These are phyloP conservation scores for Cladorrhinum sp. DNA, from an alignment of 2,329 filamentous ascomycete species.

Conservation along the genomic window DNA sequence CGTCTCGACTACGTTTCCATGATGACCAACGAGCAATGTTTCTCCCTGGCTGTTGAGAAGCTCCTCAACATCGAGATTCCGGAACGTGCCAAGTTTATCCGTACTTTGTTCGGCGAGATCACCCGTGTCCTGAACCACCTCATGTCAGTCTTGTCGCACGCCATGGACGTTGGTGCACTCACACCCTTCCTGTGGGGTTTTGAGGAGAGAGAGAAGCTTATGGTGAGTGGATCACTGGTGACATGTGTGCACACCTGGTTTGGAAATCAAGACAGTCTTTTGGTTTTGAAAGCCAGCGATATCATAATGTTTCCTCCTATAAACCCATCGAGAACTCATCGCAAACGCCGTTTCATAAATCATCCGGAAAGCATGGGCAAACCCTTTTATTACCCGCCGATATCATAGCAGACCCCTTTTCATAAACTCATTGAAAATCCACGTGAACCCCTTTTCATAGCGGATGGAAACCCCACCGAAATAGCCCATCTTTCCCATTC, in stretches of 20 bases:
- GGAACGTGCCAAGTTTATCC: constrained; percentile 92
- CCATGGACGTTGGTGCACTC: constrained; percentile 97
- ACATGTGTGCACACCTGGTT: neutral
- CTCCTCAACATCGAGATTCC: constrained; percentile 95
- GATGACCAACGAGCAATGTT: constrained; percentile 99
- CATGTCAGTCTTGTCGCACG: constrained; percentile 95
- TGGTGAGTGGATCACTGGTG: constrained; percentile 61
- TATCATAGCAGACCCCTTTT: no score
- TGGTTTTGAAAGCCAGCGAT: no score
- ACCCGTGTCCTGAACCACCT: constrained; percentile 94
- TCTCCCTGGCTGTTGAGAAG: constrained; percentile 93
- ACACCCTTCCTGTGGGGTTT: constrained; percentile 99
- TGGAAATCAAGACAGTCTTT: neutral
- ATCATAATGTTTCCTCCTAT: neutral
- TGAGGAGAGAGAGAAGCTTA: constrained; percentile 98
- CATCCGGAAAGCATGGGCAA: neutral
- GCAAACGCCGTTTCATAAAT: neutral
- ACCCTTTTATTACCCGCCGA: no score
- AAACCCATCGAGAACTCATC: neutral
- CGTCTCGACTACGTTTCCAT: constrained; percentile 98
- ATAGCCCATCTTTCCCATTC: no score
- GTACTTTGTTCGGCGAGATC: constrained; percentile 92
- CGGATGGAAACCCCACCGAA: no score
- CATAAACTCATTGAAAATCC: no score
- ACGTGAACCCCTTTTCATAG: no score